A percentile compares a stretch with the other conserved stretches of the same genome.
Conservation (phyloP, 768 basidiomycete genomes). For the Hericium erinaceus region DNA sequence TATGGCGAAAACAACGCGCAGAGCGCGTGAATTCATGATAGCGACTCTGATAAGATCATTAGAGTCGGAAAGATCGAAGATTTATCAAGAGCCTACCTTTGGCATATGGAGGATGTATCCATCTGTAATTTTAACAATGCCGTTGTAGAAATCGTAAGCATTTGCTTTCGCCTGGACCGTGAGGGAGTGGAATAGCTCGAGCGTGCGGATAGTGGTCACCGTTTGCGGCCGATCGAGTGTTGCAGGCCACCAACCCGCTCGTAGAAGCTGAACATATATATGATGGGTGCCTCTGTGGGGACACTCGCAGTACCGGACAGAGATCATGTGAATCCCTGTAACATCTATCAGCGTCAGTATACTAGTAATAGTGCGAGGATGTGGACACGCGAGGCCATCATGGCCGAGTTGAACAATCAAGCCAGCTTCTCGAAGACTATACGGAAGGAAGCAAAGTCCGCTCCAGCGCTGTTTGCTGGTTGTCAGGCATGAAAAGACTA, state of each 20-base stretch:
- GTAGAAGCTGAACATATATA: neutral
- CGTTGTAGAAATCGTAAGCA: slow-evolving; percentile 10
- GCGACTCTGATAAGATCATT: neutral
- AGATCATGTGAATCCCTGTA: neutral
- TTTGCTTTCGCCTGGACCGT: slow-evolving; percentile 9
- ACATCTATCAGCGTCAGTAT: neutral
- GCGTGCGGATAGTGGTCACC: slow-evolving; percentile 7
- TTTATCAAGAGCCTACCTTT: neutral
- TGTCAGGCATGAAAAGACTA: no score
- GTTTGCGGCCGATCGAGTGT: slow-evolving; percentile 8
- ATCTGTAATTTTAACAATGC: slow-evolving; percentile 7
- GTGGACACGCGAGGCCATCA: neutral
- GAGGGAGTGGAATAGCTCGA: slow-evolving; percentile 6
- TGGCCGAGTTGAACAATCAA: neutral
- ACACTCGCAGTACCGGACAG: neutral
- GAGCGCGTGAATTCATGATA: slow-evolving; percentile 1
- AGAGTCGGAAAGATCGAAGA: neutral
- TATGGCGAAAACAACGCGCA: neutral
- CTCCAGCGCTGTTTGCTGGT: neutral
- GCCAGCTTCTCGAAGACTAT: neutral
- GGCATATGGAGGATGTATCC: neutral
- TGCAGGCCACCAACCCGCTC: slow-evolving; percentile 12
- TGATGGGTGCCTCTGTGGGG: no score
- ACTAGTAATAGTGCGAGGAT: neutral
- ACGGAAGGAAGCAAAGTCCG: neutral